Percentiles rank a stretch among this genome's conserved stretches.
These are phyloP conservation scores for Balamuthia mandrillaris DNA, from an alignment of 208 protist species.

Conservation along the genomic window DNA sequence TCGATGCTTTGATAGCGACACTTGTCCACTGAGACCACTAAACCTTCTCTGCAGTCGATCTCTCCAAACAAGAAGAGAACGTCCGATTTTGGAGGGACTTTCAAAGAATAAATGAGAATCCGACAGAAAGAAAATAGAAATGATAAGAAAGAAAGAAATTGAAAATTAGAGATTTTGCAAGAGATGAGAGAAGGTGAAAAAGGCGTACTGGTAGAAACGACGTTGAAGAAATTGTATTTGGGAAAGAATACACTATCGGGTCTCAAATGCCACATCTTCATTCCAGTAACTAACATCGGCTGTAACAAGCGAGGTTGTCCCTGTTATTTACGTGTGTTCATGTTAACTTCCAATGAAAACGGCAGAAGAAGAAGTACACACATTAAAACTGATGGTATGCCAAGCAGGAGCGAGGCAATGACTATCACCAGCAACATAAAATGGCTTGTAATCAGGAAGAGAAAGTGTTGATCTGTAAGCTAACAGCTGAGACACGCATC, in stretches of 20 bases:
- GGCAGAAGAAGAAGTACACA: background rate
- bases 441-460: background rate
- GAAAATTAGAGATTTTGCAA: too few relatives aligned
- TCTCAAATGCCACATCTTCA: slow-evolving; percentile 75
- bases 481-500: slow-evolving; percentile 54
- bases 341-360: too few relatives aligned
- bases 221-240: slow-evolving; percentile 66
- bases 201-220: slow-evolving; percentile 34
- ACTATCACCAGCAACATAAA: slow-evolving; percentile 67
- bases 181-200: background rate
- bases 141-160: too few relatives aligned
- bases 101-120: too few relatives aligned
- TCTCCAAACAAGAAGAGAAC: slow-evolving; percentile 72
- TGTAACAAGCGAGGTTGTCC: slow-evolving; percentile 39
- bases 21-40: slow-evolving; percentile 62
- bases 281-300: slow-evolving; percentile 69
- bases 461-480: background rate
- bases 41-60: slow-evolving; percentile 75
- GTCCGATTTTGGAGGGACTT: background rate
- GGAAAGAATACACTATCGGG: slow-evolving; percentile 64
- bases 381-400: slow-evolving; percentile 31
- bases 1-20: slow-evolving; percentile 39
- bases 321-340: background rate
- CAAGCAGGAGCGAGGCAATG: slow-evolving; percentile 61
- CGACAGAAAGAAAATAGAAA: too few relatives aligned